These are phyloP conservation scores for Chaetomium sp. DNA, from an alignment of 2,329 filamentous ascomycete genomes.

Conservation along the genomic window DNA sequence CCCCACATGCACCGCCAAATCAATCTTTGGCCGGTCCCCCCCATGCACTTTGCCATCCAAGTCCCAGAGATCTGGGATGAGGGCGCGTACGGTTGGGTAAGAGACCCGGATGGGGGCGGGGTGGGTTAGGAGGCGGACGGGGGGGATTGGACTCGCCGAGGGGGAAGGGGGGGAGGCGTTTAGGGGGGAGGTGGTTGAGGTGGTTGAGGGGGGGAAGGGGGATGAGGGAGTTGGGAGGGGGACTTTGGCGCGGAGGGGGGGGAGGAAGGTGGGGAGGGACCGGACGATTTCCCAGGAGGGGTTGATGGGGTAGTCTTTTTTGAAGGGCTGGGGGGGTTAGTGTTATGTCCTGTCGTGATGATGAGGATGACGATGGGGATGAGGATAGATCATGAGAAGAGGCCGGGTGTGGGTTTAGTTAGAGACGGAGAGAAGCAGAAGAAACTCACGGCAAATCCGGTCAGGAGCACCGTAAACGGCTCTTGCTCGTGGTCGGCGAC, in stretches of 20 bases:
- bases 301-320: slow-evolving; percentile 63
- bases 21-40: slow-evolving; percentile 36
- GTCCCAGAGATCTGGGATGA: slow-evolving; percentile 57
- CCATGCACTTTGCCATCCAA: slow-evolving; percentile 21
- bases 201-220: not conserved
- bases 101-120: slow-evolving; percentile 62
- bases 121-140: slow-evolving; percentile 59
- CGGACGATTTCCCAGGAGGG: slow-evolving; percentile 75
- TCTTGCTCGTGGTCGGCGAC: slow-evolving; percentile 1
- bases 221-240: slow-evolving; percentile 22
- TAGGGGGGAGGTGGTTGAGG: not conserved
- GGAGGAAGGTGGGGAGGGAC: slow-evolving; percentile 59
- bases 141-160: slow-evolving; percentile 26
- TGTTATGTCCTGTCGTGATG: not conserved
- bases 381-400: not conserved
- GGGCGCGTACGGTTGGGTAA: slow-evolving; percentile 58
- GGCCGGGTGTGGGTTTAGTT: not conserved
- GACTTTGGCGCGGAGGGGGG: slow-evolving; percentile 40
- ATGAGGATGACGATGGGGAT: not conserved
- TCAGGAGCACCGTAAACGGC: slow-evolving; percentile 15
- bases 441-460: slow-evolving; percentile 50
- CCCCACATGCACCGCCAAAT: slow-evolving; percentile 71
- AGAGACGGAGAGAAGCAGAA: slow-evolving; percentile 3
- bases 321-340: slow-evolving; percentile 57
- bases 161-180: no score